phyloP scores from a whole-genome alignment of 2,329 filamentous ascomycete genomes.

The Trichoderma brevicompactum region DNA sequence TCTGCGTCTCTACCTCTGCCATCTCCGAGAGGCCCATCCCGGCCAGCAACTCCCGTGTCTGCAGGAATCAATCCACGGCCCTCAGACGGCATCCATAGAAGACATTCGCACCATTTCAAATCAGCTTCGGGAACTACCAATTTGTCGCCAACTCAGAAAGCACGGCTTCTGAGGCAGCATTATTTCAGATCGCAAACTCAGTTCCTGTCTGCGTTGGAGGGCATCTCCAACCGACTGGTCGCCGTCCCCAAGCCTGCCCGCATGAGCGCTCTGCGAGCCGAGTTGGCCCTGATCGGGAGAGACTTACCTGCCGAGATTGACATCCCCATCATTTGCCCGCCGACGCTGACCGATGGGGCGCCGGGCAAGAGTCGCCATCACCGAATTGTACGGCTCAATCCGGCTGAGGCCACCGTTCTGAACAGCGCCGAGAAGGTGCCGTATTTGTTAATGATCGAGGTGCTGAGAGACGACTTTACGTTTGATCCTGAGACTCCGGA shows the following conservation, averaged over 20 bases:
- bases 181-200: conserved; percentile 83
- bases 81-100: conserved; percentile 55
- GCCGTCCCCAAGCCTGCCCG: conserved; percentile 80
- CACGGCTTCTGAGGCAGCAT: conserved; percentile 74
- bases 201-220: conserved; percentile 78
- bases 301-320: conserved; percentile 84
- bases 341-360: conserved; percentile 72
- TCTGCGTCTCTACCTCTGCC: conserved; percentile 70
- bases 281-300: conserved; percentile 78
- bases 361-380: conserved; percentile 78
- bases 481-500: conserved; percentile 77
- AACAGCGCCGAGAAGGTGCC: conserved; percentile 88
- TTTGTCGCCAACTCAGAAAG: conserved; percentile 68
- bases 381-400: conserved; percentile 80
- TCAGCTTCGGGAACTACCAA: conserved; percentile 62
- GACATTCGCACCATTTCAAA: conserved; percentile 66
- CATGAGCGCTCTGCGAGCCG: conserved; percentile 78
- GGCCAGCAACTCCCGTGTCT: conserved; percentile 62
- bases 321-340: conserved; percentile 80
- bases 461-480: conserved; percentile 79
- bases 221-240: conserved; percentile 83
- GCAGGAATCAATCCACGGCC: conserved; percentile 54
- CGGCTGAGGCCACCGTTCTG: conserved; percentile 80
- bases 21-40: conserved; percentile 56
- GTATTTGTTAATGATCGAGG: conserved; percentile 83